Evolutionary conservation across 768 basidiomycete genomes (phyloP), one percentile per base, ranked within the genome.

Genomic region (Suillus variegatus): DNA sequence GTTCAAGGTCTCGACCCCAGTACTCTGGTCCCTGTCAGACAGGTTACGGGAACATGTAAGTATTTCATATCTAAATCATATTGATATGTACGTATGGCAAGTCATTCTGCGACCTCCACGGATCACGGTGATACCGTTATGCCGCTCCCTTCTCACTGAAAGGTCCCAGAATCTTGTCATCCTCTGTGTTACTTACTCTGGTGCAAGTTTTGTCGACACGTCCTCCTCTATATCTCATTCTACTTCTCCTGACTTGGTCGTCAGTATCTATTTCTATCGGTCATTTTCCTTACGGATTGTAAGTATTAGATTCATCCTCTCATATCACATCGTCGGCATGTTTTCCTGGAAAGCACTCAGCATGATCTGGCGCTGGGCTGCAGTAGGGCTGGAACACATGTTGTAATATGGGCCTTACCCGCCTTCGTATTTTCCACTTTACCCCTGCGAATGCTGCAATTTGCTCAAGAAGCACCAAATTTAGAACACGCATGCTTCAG

Each of bases 221-320:
- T 18, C 55, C 32, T 44, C 52, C 41, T 22, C n/a, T 56, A n/a
- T 56, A 20, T 56, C 16, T 55, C 40, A 36, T 43, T 32, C 25
- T 63, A 13, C 40, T 63, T 40, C 35, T 63, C 9, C 20, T 56
- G 12, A 54, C 54, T 28, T 56, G 41, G 54, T 41, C 32, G 35
- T 52, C 52, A 38, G 10, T 63, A 41, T 54, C 52, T 38, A 5
- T 54, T 41, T 3, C 10, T 57, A 13, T 64, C 54, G 1, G 41
- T 64, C n/a, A 13, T 46, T 35, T 57, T 18, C 28, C 40, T 57
- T 1, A 22, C 44, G 63, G 6, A 25, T 46, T 32, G 62, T 63
- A 7, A 56, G 52, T 63, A 22, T 14, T 52, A 35, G 46, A 35
- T 36, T 14, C 22, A 32, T 9, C 14, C 12, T 38, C 14, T n/a